phyloP scores from a whole-genome alignment of 1,139 yeast species.

The Lodderomyces theae region DNA sequence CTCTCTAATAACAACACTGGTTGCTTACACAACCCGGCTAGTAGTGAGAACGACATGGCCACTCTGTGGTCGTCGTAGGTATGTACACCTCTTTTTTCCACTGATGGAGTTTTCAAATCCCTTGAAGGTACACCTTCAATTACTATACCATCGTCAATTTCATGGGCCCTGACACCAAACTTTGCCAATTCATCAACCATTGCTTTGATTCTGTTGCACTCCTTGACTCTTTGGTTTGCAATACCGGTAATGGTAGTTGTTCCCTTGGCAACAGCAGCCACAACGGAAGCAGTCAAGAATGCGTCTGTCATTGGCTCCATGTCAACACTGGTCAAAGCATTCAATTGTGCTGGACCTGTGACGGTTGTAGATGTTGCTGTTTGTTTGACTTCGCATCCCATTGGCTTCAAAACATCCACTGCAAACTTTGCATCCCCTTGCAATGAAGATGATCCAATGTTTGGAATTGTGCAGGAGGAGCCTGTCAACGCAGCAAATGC shows the following conservation, averaged over 20 bases:
- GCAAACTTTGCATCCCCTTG: constrained; percentile 99
- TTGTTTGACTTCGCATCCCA: constrained; percentile 92
- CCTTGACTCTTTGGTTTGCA: constrained; percentile 97
- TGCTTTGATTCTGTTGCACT: constrained; percentile 93
- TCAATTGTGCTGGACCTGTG: constrained; percentile 74
- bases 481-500: constrained; percentile 99
- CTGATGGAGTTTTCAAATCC: constrained; percentile 48
- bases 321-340: constrained; percentile 73
- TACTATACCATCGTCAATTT: constrained; percentile 89
- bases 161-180: constrained; percentile 84
- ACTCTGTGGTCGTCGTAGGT: constrained; percentile 97
- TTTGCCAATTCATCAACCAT: constrained; percentile 86
- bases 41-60: constrained; percentile 92
- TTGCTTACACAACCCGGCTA: constrained; percentile 57
- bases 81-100: constrained; percentile 50
- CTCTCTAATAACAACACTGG: constrained; percentile 81
- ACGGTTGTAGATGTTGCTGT: constrained; percentile 86
- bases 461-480: constrained; percentile 87
- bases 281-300: constrained; percentile 92
- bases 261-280: constrained; percentile 81
- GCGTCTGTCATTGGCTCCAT: constrained; percentile 99
- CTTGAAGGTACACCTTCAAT: constrained; percentile 62
- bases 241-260: constrained; percentile 87
- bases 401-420: constrained; percentile 83
- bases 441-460: constrained; percentile 84